These are phyloP conservation scores for Kingdonia uniflora DNA, from an alignment of 164 flowering plant genomes.

Conservation along the genomic window DNA sequence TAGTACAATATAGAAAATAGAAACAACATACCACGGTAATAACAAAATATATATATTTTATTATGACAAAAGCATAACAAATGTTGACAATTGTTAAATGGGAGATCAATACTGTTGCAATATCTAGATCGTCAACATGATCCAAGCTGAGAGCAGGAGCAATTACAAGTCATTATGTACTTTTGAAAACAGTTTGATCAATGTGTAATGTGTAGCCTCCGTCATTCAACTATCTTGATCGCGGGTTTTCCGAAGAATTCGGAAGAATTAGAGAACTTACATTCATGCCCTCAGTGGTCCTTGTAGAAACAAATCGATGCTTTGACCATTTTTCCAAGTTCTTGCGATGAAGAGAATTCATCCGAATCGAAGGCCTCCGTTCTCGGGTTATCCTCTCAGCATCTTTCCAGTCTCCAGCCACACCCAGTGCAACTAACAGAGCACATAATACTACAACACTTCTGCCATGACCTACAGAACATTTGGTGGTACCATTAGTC, in stretches of 20 bases:
- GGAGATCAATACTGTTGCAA: no score
- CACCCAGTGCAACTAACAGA: slow-evolving; percentile 61
- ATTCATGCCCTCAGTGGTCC: slow-evolving; percentile 9
- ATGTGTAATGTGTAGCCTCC: no score
- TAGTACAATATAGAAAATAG: no score
- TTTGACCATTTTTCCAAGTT: slow-evolving; percentile 86
- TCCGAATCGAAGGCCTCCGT: slow-evolving; percentile 50
- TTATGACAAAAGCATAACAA: no score
- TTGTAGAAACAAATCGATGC: slow-evolving; percentile 35
- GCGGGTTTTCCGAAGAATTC: slow-evolving; percentile 8
- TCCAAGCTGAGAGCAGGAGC: no score
- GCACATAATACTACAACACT: slow-evolving; percentile 89
- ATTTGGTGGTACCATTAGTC: neutral
- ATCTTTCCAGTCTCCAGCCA: slow-evolving; percentile 75
- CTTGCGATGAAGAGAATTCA: slow-evolving; percentile 69
- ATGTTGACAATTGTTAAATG: no score
- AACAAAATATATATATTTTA: no score
- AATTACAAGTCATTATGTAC: neutral
- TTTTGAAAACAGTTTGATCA: no score
- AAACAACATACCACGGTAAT: no score
- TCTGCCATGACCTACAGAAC: slow-evolving; percentile 73
- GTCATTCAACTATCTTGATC: slow-evolving; percentile 1
- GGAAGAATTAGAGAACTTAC: slow-evolving; percentile 20
- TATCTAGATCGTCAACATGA: no score
- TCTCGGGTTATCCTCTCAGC: slow-evolving; percentile 58